A percentile compares a stretch with the other conserved stretches of the same genome.
phyloP scores from a whole-genome alignment of 2,329 filamentous ascomycete genomes.

The Ambrosiella cleistominuta region DNA sequence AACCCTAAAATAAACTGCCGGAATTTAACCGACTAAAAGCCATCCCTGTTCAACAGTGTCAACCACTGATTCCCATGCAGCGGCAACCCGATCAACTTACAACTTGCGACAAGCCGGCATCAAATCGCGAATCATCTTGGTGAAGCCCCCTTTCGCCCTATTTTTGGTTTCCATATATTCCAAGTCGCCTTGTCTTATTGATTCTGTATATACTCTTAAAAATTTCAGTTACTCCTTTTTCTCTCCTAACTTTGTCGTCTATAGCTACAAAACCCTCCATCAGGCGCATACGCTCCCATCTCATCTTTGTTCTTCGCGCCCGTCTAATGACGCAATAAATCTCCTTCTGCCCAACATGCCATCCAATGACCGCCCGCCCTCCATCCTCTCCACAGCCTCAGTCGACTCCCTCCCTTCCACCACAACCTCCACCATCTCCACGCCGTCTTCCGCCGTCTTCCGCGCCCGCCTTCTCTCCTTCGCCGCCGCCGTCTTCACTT shows the following conservation, averaged over 20 bases:
- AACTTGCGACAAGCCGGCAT: not conserved
- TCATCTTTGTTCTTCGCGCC: not conserved
- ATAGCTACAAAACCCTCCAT: not conserved
- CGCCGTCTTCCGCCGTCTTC: not conserved
- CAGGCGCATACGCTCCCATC: not conserved
- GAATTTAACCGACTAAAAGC: not conserved
- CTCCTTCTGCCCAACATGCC: not conserved
- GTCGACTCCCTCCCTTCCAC: slow-evolving; percentile 1
- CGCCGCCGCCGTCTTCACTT: slow-evolving; percentile 33
- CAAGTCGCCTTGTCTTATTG: not conserved
- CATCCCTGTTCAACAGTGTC: not conserved
- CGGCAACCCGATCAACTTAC: not conserved
- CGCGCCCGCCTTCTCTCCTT: slow-evolving; percentile 25
- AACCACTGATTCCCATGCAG: not conserved
- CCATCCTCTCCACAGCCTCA: not conserved
- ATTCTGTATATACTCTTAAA: not conserved
- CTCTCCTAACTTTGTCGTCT: not conserved
- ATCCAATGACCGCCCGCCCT: not conserved
- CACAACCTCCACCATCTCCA: slow-evolving; percentile 2
- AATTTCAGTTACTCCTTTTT: not conserved
- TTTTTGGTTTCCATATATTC: too few relatives aligned
- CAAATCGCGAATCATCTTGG: not conserved
- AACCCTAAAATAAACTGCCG: not conserved
- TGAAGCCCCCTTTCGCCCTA: not conserved
- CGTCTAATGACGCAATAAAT: not conserved